phyloP scores from a whole-genome alignment of 495 filamentous ascomycete species.

The Jackrogersella multiformis region DNA sequence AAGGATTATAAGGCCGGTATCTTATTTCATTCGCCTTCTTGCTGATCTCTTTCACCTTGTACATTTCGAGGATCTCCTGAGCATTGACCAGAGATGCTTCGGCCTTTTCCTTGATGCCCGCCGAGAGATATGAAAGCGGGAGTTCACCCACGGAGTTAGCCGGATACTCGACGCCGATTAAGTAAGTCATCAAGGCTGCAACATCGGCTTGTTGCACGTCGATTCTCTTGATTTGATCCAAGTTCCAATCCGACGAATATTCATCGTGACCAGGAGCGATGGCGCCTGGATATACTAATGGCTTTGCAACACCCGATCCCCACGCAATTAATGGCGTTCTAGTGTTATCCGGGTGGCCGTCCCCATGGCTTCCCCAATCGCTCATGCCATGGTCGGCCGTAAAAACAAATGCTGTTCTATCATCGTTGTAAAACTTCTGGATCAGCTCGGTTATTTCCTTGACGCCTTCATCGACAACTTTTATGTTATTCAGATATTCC shows the following conservation, averaged over 20 bases:
- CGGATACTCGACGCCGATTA: slow-evolving; percentile 89
- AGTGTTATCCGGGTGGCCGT: slow-evolving; percentile 98
- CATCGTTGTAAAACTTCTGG: slow-evolving; percentile 91
- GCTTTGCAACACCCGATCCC: slow-evolving; percentile 91
- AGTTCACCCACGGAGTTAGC: slow-evolving; percentile 97
- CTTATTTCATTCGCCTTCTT: slow-evolving; percentile 78
- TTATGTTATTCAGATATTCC: slow-evolving; percentile 95
- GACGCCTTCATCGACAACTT: slow-evolving; percentile 90
- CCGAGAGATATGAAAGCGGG: slow-evolving; percentile 82
- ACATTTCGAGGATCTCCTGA: slow-evolving; percentile 93
- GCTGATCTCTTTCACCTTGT: slow-evolving; percentile 89
- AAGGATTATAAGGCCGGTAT: slow-evolving; percentile 74
- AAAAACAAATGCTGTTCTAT: slow-evolving; percentile 93
- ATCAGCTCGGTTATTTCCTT: slow-evolving; percentile 82
- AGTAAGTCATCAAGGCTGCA: slow-evolving; percentile 94
- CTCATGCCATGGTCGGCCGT: slow-evolving; percentile 99
- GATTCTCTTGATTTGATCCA: slow-evolving; percentile 81
- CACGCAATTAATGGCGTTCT: slow-evolving; percentile 92
- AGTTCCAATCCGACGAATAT: slow-evolving; percentile 88
- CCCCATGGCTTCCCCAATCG: slow-evolving; percentile 97
- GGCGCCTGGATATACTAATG: slow-evolving; percentile 62
- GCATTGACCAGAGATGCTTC: slow-evolving; percentile 88
- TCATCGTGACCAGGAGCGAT: slow-evolving; percentile 85
- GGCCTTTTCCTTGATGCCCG: slow-evolving; percentile 77
- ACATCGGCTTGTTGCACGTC: slow-evolving; percentile 96